Evolutionary conservation across 1,284 basidiomycete genomes (phyloP), one percentile per base, ranked within the genome.

Genomic region (Erythrobasidium hasegawianum): DNA sequence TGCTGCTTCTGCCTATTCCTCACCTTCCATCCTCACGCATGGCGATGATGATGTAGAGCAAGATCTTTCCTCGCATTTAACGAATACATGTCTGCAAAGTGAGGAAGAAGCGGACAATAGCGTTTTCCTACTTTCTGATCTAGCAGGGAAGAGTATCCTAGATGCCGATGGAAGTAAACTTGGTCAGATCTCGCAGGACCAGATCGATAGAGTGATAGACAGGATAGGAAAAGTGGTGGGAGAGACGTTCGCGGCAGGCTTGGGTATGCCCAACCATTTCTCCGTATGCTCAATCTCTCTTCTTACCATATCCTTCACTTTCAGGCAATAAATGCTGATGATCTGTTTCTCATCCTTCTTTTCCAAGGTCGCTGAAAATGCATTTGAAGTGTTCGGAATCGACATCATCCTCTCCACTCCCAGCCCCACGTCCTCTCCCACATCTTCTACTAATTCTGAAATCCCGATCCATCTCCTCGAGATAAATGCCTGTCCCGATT

Each of bases 341-440:
- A n/a, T n/a, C n/a, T n/a, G n/a, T n/a, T n/a, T n/a, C n/a, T n/a
- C n/a, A 2, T 11, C 1, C 9, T 18, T n/a, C 0, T 9, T 2
- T 64, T 71, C 54, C 75, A 10, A 96, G 88, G 83, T 88, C 0
- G 77, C 92, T 61, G 88, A 90, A 0, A 97, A 97, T 74, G 90
- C 90, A 0, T 98, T 97, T 74, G 96, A 98, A 77, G 84, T 98
- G 11, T 97, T 88, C 75, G 95, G 95, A 0, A 84, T 91, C 10
- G 95, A 98, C 76, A 87, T 98, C 69, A 79, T 98, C 14, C 83
- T 97, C 29, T 41, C 20, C 16, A 14, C 10, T 33, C 60, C 16
- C 33, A 33, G 4, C 33, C 33, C 33, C 33, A 5, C 33, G 4
- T 11, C 33, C 33, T 33, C 33, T 33, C 33, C 33, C 33, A 5